Evolutionary conservation across 495 filamentous ascomycete genomes (phyloP), one percentile per base, ranked within the genome.

Genomic region (Peziza echinospora): DNA sequence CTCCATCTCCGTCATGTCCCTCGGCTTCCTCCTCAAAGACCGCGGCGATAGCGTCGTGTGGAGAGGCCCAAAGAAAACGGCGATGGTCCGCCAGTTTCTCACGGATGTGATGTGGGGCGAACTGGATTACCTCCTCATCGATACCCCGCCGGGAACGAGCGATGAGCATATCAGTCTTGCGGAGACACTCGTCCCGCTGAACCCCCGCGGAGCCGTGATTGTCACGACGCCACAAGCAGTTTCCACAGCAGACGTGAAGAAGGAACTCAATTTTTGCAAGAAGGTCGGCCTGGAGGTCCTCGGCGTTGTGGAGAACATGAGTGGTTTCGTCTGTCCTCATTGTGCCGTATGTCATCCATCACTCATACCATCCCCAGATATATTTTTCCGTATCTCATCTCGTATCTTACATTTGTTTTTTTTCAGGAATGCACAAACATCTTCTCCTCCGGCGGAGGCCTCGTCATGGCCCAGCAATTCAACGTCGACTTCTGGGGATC

Each of bases 31-130:
- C 21, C 73, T 97, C 11, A 76, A 76, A 24, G 70, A 77, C 44
- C 70, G 87, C 53, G 80, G 77, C 50, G 84, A 93, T 53, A 85
- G 86, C 3, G 84, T 97, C 0, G 84, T 97, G 47, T 97, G 89
- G 89, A 76, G 89, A 41, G 89, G 89, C 0, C 89, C 89, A 0
- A 97, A 97, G 64, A 97, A 97, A 65, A 97, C 91, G 7, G 91
- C 91, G 24, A 96, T 97, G 89, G 85, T 97, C 37, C 78, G 82
- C 24, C 89, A 97, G 56, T 96, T 97, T 57, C 67, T 96, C 21
- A 76, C 79, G 0, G 84, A 93, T 59, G 87, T 93, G 5, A 71
- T 78, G n/a, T 97, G 89, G 89, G 80, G 77, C 24, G 67, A 72
- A 9, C 71, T 84, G 24, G 84, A 93, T 61, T 93, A 82, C 62